A percentile compares a stretch with the other conserved stretches of the same genome.
Conservation (phyloP, 2,329 filamentous ascomycete genomes). For the Taxawa tesnikishii region DNA sequence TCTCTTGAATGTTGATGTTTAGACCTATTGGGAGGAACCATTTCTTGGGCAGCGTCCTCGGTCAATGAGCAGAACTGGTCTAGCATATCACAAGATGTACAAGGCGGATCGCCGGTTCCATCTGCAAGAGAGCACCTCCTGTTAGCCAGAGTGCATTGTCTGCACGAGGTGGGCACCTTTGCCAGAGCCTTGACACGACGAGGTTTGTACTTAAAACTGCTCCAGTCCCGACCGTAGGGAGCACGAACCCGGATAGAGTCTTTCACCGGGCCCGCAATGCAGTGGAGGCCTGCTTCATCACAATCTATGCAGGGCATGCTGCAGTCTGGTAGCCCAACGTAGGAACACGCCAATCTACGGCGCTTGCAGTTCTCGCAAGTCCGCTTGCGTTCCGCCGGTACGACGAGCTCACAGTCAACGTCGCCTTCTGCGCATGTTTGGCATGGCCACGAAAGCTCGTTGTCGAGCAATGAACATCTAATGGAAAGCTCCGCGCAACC, state of each 20-base stretch:
- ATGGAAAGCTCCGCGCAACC: constrained; percentile 16
- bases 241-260: too few relatives aligned
- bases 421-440: constrained; percentile 17
- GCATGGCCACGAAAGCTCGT: constrained; percentile 21
- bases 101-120: neutral
- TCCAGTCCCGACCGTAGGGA: too few relatives aligned
- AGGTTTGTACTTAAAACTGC: too few relatives aligned
- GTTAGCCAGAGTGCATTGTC: neutral
- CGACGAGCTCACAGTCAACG: constrained; percentile 23
- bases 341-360: constrained; percentile 20
- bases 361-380: constrained; percentile 22
- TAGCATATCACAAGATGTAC: neutral
- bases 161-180: too few relatives aligned
- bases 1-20: neutral
- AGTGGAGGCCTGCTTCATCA: constrained; percentile 14
- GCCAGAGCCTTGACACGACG: too few relatives aligned
- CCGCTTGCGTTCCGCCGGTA: constrained; percentile 19
- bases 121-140: neutral
- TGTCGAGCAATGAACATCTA: constrained; percentile 7
- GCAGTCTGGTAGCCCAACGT: constrained; percentile 14
- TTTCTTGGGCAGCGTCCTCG: neutral
- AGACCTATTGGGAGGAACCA: neutral
- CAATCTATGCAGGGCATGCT: constrained; percentile 22
- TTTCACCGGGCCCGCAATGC: constrained; percentile 24
- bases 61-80: neutral